Percentiles rank a stretch among this genome's conserved stretches.
These are phyloP conservation scores for Irpex rosettiformis DNA, from an alignment of 1,284 basidiomycete species.

Conservation along the genomic window DNA sequence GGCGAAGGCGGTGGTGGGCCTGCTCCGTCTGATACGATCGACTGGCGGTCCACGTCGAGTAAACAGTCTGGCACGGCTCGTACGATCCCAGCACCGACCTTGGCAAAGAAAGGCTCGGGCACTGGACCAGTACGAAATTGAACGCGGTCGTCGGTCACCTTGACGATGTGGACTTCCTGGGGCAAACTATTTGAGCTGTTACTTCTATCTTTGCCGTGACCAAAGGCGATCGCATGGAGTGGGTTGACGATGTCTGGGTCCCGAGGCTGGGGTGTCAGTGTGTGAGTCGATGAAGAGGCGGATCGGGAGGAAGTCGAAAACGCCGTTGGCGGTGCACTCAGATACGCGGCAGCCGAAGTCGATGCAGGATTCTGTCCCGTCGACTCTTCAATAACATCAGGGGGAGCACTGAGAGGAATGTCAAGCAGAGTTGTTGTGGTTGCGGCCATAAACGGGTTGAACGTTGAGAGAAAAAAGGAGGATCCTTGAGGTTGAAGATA, in stretches of 20 bases:
- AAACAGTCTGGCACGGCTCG: not conserved
- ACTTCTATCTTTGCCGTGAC: not conserved
- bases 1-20: constrained; percentile 68
- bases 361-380: not conserved
- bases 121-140: not conserved
- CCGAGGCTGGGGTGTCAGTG: not conserved
- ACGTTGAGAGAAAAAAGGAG: not conserved
- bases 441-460: not conserved
- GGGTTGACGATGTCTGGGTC: not conserved
- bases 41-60: constrained; percentile 1
- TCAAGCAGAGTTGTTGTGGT: not conserved
- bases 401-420: not conserved
- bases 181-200: not conserved
- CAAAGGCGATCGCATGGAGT: not conserved
- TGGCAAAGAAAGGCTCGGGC: not conserved
- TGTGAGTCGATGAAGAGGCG: not conserved
- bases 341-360: not conserved
- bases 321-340: not conserved
- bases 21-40: not conserved
- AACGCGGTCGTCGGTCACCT: constrained; percentile 1
- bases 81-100: not conserved
- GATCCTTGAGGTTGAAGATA: not conserved
- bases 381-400: constrained; percentile 1
- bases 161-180: not conserved
- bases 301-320: not conserved